phyloP scores from a whole-genome alignment of 2,329 filamentous ascomycete genomes.

The Fusarium sp. region DNA sequence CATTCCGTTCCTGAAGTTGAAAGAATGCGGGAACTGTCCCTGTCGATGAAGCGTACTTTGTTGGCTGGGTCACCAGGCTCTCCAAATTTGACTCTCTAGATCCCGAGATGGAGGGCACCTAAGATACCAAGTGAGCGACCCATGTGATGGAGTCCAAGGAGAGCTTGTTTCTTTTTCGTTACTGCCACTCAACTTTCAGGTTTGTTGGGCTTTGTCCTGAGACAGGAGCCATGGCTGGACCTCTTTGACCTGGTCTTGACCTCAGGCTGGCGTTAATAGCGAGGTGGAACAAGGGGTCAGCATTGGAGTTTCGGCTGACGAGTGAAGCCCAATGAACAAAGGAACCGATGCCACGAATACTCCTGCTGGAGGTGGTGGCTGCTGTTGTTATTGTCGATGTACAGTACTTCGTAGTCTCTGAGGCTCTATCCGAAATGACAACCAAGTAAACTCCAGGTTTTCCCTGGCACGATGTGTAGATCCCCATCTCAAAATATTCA shows the following conservation, averaged over 20 bases:
- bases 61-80: conserved; percentile 12
- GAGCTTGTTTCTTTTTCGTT: background rate
- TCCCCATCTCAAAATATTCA: background rate
- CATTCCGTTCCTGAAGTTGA: conserved; percentile 6
- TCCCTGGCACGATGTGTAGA: conserved; percentile 15
- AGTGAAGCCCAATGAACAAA: background rate
- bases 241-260: background rate
- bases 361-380: background rate
- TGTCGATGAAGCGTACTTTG: conserved; percentile 28
- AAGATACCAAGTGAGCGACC: conserved; percentile 3
- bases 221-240: conserved; percentile 4
- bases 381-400: background rate
- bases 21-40: conserved; percentile 20
- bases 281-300: conserved; percentile 16
- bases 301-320: background rate
- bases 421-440: conserved; percentile 29
- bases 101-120: conserved; percentile 30
- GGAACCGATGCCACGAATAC: background rate
- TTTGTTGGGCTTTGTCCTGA: conserved; percentile 10
- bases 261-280: conserved; percentile 17
- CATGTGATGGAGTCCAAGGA: conserved; percentile 23
- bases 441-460: background rate
- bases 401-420: background rate
- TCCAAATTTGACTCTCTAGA: conserved; percentile 6
- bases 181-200: background rate